Evolutionary conservation across 176 grass and related monocot genomes (phyloP).

Genomic region (Chloris gayana): DNA sequence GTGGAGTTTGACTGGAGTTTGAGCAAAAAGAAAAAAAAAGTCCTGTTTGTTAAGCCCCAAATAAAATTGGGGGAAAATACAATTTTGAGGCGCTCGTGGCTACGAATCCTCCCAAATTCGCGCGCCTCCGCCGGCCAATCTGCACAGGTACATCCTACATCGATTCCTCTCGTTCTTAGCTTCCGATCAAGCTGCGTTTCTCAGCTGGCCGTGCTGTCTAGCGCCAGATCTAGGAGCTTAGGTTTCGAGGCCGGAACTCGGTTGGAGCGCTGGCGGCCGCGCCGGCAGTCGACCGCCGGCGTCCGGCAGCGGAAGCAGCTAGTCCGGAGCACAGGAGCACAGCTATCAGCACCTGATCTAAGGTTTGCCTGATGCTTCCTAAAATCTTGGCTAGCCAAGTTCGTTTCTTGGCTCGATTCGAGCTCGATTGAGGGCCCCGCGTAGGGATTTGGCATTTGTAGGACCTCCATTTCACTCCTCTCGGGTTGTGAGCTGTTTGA

Average conservation of each 20-base stretch:
- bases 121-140: slow-evolving; percentile 20
- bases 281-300: neutral
- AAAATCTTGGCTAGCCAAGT: neutral
- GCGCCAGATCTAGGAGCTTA: slow-evolving; percentile 42
- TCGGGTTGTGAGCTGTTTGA: slow-evolving; percentile 3
- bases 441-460: slow-evolving; percentile 15
- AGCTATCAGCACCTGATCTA: neutral
- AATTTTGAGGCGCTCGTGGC: slow-evolving; percentile 39
- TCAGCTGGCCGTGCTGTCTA: neutral
- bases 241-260: slow-evolving; percentile 31
- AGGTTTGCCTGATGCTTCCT: neutral
- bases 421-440: neutral
- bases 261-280: neutral
- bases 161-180: slow-evolving; percentile 41
- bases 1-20: slow-evolving; percentile 48
- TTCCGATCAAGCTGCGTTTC: slow-evolving; percentile 38
- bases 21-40: slow-evolving; percentile 36
- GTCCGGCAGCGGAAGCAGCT: slow-evolving; percentile 13
- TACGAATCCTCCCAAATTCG: slow-evolving; percentile 41
- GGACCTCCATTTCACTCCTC: slow-evolving; percentile 7
- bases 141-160: slow-evolving; percentile 41
- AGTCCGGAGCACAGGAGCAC: neutral
- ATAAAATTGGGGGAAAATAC: slow-evolving; percentile 44
- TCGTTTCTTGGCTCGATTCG: slow-evolving; percentile 21
- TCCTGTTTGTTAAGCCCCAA: slow-evolving; percentile 32